Evolutionary conservation across 2,329 filamentous ascomycete species (phyloP).

Genomic region (Acrocalymma vagum): DNA sequence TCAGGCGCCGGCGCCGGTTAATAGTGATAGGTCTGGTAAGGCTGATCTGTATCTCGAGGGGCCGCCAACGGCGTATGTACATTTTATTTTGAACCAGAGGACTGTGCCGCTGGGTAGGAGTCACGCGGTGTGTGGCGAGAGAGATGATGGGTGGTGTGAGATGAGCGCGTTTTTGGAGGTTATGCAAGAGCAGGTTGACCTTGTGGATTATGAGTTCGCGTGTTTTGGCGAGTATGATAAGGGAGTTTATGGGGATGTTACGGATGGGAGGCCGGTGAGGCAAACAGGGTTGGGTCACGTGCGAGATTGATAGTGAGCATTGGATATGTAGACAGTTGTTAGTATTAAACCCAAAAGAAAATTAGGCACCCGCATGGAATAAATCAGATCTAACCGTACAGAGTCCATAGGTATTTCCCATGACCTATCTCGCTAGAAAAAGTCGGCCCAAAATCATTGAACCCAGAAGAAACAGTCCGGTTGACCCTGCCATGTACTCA

Average conservation of each 20-base stretch:
- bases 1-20: conserved; percentile 69
- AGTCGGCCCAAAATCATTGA: no score
- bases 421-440: no score
- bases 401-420: no score
- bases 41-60: conserved; percentile 61
- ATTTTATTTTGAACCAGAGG: conserved; percentile 78
- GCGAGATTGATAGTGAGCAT: background rate
- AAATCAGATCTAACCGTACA: no score
- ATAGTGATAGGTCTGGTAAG: conserved; percentile 25
- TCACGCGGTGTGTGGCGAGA: conserved; percentile 69
- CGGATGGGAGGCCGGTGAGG: conserved; percentile 58
- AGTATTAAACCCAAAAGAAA: no score
- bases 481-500: no score
- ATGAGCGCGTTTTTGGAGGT: conserved; percentile 71
- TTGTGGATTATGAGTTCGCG: conserved; percentile 70
- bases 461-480: no score
- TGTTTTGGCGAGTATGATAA: conserved; percentile 68
- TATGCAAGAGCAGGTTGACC: conserved; percentile 65
- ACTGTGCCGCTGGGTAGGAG: conserved; percentile 74
- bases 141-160: conserved; percentile 82
- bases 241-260: conserved; percentile 59
- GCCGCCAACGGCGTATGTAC: conserved; percentile 71
- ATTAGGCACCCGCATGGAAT: no score
- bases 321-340: no score
- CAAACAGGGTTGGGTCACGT: conserved; percentile 6